A percentile compares a stretch with the other conserved stretches of the same genome.
These are phyloP conservation scores for Claviceps cyperi DNA, from an alignment of 2,329 filamentous ascomycete species.

Conservation along the genomic window DNA sequence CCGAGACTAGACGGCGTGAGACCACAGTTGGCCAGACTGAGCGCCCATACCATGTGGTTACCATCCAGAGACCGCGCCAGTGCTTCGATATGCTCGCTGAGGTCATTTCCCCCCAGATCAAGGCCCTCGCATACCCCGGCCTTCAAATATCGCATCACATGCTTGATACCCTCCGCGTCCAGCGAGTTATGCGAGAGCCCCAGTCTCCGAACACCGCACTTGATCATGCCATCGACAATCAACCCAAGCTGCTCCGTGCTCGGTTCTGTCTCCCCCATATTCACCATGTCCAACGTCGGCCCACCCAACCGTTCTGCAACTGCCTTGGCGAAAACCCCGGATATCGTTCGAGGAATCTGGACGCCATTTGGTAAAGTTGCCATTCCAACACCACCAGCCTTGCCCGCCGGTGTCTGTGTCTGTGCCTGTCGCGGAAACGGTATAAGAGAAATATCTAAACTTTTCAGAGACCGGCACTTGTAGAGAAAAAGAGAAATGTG, in stretches of 20 bases:
- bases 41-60: slow-evolving; percentile 53
- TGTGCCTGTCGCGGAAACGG: slow-evolving; percentile 46
- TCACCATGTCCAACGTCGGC: slow-evolving; percentile 63
- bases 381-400: slow-evolving; percentile 10
- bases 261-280: slow-evolving; percentile 66
- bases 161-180: slow-evolving; percentile 55
- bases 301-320: slow-evolving; percentile 66
- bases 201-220: slow-evolving; percentile 63
- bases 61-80: slow-evolving; percentile 38
- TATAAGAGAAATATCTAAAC: slow-evolving; percentile 74
- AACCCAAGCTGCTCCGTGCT: slow-evolving; percentile 55
- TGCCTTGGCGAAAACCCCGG: slow-evolving; percentile 58
- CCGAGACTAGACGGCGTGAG: slow-evolving; percentile 59
- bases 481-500: slow-evolving; percentile 82
- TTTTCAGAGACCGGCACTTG: slow-evolving; percentile 75
- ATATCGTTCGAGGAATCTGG: slow-evolving; percentile 20
- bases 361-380: slow-evolving; percentile 17
- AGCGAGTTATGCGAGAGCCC: slow-evolving; percentile 75
- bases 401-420: slow-evolving; percentile 15
- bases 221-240: slow-evolving; percentile 69
- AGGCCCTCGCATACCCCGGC: slow-evolving; percentile 72
- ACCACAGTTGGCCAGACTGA: slow-evolving; percentile 78
- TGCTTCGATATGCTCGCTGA: slow-evolving; percentile 38
- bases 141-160: slow-evolving; percentile 63
- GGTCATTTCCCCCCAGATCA: slow-evolving; percentile 75